A percentile compares a stretch with the other conserved stretches of the same genome.
Conservation (phyloP, 2,329 filamentous ascomycete genomes). For the Nothomitra cinnamomea region DNA sequence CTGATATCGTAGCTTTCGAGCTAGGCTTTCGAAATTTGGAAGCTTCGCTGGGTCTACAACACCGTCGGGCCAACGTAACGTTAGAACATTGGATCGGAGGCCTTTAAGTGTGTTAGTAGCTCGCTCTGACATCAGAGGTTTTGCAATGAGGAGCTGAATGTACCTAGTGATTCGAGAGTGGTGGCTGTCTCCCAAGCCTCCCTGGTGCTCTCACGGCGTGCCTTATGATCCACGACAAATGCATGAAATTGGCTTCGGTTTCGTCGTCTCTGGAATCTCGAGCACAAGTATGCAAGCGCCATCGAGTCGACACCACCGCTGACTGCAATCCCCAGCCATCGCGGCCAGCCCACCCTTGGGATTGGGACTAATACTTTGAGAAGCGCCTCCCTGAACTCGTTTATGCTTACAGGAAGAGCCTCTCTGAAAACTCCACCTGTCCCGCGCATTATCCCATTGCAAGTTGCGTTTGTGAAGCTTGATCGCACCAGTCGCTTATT, state of each 20-base stretch:
- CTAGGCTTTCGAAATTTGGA: constrained; percentile 58
- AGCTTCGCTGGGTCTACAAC: constrained; percentile 24
- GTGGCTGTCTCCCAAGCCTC: constrained; percentile 26
- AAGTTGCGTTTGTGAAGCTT: neutral
- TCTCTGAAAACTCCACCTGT: neutral
- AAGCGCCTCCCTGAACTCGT: constrained; percentile 2
- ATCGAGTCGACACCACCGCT: constrained; percentile 97
- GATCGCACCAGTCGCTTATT: neutral
- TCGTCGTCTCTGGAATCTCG: constrained; percentile 9
- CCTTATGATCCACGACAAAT: constrained; percentile 44
- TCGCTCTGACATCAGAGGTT: neutral
- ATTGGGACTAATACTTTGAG: neutral
- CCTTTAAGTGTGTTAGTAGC: constrained; percentile 13
- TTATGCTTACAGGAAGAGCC: neutral
- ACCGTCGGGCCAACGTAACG: constrained; percentile 34
- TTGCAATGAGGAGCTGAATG: neutral
- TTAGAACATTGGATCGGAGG: constrained; percentile 20
- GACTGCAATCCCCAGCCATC: constrained; percentile 49
- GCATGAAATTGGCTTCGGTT: constrained; percentile 24
- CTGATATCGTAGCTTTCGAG: constrained; percentile 58
- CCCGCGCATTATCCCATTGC: constrained; percentile 2
- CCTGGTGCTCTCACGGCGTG: constrained; percentile 34
- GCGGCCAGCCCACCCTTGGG: neutral
- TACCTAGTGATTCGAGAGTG: constrained; percentile 3
- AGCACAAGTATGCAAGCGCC: constrained; percentile 66